Evolutionary conservation across 139 green algal genomes (phyloP), one percentile per base, ranked within the genome.

Genomic region (Coelastrella sp.): DNA sequence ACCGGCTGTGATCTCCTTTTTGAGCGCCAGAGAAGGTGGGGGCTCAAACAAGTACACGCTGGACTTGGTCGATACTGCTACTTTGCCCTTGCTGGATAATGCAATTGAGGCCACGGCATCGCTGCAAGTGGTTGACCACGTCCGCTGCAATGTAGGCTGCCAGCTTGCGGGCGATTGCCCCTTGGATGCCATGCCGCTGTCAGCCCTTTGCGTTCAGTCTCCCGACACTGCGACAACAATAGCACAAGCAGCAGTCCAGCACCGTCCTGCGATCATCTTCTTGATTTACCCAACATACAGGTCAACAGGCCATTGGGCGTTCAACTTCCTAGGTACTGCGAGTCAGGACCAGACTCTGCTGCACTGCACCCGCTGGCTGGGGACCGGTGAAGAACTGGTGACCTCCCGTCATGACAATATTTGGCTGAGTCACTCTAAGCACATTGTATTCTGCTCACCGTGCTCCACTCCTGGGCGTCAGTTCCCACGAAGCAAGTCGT

Each of bases 1-100:
- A 13, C 84, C 68, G 17, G 48, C 76, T 34, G 69, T 73, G 9
- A 92, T 86, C 43, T 86, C 62, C 25, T 89, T 68, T 40, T 69
- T 81, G 19, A 82, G 60, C 40, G 50, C 80, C 21, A 88, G 48
- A 27, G 51, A 72, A 0, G 72, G 72, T 45, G 72, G 78, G 2
- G 74, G 50, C n/a, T 81, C 77, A 37, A 87, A 87, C 51, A 89
- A 35, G 32, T 32, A 59, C 23, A 89, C 51, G 25, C 50, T 62
- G 51, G 21, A 43, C 15, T 68, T 41, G 21, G 85, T 89, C 11
- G 67, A 48, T 9, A 87, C 85, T 63, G 66, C 85, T 23, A 89
- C 78, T 63, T 86, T 85, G 68, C 85, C 85, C 32, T 81, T 82
- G 43, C 50, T 82, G 43, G 78, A 87, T 17, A 89, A 53, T 71